Evolutionary conservation across 2,329 filamentous ascomycete genomes (phyloP).

Genomic region (Zarea fungicola): DNA sequence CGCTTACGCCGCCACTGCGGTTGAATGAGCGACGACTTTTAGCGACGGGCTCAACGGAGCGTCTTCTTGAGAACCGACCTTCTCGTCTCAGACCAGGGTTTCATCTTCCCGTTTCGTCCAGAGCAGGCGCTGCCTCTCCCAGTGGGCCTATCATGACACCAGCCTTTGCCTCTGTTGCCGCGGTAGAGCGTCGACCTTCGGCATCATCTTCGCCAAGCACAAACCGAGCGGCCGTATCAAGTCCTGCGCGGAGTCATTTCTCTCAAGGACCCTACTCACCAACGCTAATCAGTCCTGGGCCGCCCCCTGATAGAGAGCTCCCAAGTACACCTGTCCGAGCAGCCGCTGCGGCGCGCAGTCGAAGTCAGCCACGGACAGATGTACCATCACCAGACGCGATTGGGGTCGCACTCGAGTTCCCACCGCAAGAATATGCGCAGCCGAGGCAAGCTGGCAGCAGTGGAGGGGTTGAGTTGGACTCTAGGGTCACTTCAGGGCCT

Average conservation of each 20-base stretch:
- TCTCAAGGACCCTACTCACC: constrained; percentile 2
- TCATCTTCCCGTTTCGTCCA: constrained; percentile 1
- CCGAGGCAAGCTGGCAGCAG: constrained; percentile 2
- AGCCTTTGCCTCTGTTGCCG: neutral
- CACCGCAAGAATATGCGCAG: neutral
- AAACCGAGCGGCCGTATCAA: neutral
- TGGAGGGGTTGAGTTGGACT: constrained; percentile 2
- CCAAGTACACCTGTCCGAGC: constrained; percentile 26
- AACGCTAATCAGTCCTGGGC: constrained; percentile 30
- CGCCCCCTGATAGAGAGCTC: constrained; percentile 41
- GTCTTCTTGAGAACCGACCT: neutral
- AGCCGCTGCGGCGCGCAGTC: neutral
- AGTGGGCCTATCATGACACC: neutral
- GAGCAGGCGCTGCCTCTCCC: neutral
- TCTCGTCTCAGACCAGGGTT: constrained; percentile 3
- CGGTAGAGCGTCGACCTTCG: neutral
- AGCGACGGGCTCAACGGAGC: constrained; percentile 20
- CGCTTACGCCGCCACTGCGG: constrained; percentile 41
- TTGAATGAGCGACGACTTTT: constrained; percentile 43
- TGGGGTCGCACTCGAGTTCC: constrained; percentile 8
- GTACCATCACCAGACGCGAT: constrained; percentile 4
- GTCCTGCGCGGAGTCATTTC: constrained; percentile 5
- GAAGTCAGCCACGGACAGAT: neutral
- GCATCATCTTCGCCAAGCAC: neutral
- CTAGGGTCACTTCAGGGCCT: constrained; percentile 10